These are phyloP conservation scores for Leishmania gerbilli DNA, from an alignment of 208 protist genomes.

Conservation along the genomic window DNA sequence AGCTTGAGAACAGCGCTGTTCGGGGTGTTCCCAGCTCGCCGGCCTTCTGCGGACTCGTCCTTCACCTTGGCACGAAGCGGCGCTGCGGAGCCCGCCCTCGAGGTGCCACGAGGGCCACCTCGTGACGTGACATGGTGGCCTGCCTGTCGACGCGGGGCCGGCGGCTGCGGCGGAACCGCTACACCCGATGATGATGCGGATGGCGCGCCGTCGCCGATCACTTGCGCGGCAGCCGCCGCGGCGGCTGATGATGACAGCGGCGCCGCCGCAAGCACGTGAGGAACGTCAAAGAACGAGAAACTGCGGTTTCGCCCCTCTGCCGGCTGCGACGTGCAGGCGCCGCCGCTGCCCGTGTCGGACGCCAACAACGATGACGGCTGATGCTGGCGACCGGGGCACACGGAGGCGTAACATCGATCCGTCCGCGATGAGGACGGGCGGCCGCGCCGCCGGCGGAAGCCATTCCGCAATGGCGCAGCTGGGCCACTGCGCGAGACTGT, in stretches of 20 bases:
- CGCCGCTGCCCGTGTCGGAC: not conserved
- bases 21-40: not conserved
- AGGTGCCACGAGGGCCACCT: not conserved
- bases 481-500: not conserved
- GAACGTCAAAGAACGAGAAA: constrained; percentile 24
- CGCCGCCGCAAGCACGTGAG: constrained; percentile 15
- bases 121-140: not conserved
- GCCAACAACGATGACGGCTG: not conserved
- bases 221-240: constrained; percentile 14
- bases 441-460: not conserved
- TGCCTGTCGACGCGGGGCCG: not conserved
- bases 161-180: not conserved
- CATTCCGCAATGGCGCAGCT: not conserved
- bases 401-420: not conserved
- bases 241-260: constrained; percentile 24
- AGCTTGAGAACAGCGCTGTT: not conserved
- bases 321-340: not conserved
- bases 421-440: not conserved
- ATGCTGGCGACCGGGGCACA: not conserved
- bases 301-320: constrained; percentile 9
- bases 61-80: not conserved
- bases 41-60: not conserved
- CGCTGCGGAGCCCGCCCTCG: not conserved
- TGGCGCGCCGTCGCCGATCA: constrained; percentile 6
- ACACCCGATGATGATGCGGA: not conserved